Percentiles rank a stretch among this genome's conserved stretches.
phyloP scores from a whole-genome alignment of 805 yeast species.

The Diddensiella santjacobensis region DNA sequence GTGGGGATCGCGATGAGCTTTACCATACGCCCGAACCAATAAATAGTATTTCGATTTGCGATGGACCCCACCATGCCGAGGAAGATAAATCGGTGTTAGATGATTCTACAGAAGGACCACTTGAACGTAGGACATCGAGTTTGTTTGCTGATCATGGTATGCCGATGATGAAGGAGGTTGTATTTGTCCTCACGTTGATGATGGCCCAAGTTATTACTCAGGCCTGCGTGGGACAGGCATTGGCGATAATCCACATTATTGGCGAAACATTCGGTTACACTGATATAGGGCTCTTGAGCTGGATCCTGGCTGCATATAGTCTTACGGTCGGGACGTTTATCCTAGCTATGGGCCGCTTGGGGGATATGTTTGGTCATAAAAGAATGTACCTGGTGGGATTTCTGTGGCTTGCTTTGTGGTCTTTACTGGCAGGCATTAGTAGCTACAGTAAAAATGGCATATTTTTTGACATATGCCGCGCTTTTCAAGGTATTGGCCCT shows the following conservation, averaged over 20 bases:
- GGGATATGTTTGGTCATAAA: slow-evolving; percentile 68
- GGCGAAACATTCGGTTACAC: slow-evolving; percentile 30
- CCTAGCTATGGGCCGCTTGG: slow-evolving; percentile 61
- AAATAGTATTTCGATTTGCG: too few species aligned
- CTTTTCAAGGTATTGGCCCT: slow-evolving; percentile 62
- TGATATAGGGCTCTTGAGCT: slow-evolving; percentile 38
- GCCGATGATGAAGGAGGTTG: slow-evolving; percentile 15
- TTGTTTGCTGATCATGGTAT: neutral
- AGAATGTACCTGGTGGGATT: slow-evolving; percentile 53
- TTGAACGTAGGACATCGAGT: neutral
- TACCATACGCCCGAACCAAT: too few species aligned
- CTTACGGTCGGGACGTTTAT: slow-evolving; percentile 72
- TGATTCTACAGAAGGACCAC: neutral
- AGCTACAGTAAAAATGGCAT: slow-evolving; percentile 37
- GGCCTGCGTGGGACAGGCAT: slow-evolving; percentile 34
- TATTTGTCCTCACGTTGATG: slow-evolving; percentile 27
- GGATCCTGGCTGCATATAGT: slow-evolving; percentile 73
- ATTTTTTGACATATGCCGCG: slow-evolving; percentile 43
- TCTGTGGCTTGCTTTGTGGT: slow-evolving; percentile 53
- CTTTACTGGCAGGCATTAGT: slow-evolving; percentile 56
- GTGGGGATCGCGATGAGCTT: too few species aligned
- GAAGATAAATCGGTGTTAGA: too few species aligned
- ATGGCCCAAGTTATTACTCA: slow-evolving; percentile 40
- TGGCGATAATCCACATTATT: slow-evolving; percentile 31
- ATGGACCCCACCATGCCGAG: too few species aligned